Evolutionary conservation across 805 yeast genomes (phyloP), one percentile per base, ranked within the genome.

Genomic region (Saccharomycopsis oosterbeekiorum): DNA sequence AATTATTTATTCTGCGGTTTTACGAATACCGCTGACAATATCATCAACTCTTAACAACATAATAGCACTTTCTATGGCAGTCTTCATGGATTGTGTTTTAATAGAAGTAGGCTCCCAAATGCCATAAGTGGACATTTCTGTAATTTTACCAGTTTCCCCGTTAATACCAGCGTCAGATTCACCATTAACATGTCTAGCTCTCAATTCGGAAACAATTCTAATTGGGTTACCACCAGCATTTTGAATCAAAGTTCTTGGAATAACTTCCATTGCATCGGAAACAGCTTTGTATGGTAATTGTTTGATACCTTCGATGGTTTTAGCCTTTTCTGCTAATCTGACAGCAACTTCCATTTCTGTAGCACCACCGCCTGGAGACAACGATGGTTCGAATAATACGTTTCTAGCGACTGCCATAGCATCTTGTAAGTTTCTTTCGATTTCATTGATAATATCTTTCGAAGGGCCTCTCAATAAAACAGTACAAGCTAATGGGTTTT

Each of bases 281-380:
- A 94, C 98, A 2, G 98, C 97, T 75, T 89, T 94, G 75, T 94
- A 94, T 57, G 99, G 99, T 96, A 97, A 93, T 76, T 94, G 99
- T 62, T 88, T 92, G 62, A 93, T 87, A 64, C 98, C 99, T 73
- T 91, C 97, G 67, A 94, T 83, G 58, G 84, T 80, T 77, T 91
- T 93, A 57, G 98, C 97, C 76, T 84, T 86, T 72, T 92, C 97
- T 17, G 96, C 82, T 63, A 94, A 80, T 66, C 80, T 84, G 37
- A 94, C 97, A 63, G 93, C 81, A 47, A 94, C 91, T 2, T 98
- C 98, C 98, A 94, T 94, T 77, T 94, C 99, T 36, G 97, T 93
- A 59, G 99, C 99, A 69, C 99, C 99, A 64, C 99, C 99, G 69
- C 99, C 99, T 57, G 99, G 99, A 1, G 97, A 82, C 70, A 94